Conservation (phyloP, 164 flowering plant species). For the Sedum album region DNA sequence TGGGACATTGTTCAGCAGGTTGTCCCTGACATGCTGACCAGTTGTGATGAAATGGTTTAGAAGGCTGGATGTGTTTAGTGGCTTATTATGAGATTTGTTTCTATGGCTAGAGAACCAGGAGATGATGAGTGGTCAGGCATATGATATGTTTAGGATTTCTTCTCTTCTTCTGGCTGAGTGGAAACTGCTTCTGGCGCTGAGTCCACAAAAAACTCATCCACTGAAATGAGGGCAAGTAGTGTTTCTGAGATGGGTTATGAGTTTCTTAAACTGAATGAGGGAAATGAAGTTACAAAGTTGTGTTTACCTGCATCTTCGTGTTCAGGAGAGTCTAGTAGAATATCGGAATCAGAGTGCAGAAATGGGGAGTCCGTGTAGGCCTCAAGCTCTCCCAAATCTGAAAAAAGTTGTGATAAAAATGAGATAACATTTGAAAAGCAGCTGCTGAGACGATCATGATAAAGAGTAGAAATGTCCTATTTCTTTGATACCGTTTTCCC, state of each 20-base stretch:
- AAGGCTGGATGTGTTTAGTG: background rate
- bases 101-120: background rate
- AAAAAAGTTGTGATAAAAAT: background rate
- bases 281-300: background rate
- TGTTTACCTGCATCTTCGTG: constrained; percentile 65
- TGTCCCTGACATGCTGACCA: background rate
- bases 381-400: constrained; percentile 86
- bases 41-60: background rate
- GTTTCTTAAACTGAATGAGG: background rate
- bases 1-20: background rate
- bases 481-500: background rate
- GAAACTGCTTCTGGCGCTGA: constrained; percentile 49
- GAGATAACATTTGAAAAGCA: background rate
- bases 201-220: constrained; percentile 89
- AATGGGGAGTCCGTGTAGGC: constrained; percentile 91
- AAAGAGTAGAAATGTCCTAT: background rate
- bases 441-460: background rate
- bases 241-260: background rate
- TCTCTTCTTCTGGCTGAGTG: constrained; percentile 49
- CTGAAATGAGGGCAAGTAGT: constrained; percentile 28
- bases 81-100: background rate
- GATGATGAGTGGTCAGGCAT: background rate
- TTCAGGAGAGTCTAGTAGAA: constrained; percentile 84
- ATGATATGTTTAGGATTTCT: background rate
- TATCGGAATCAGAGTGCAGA: constrained; percentile 81